A percentile compares a stretch with the other conserved stretches of the same genome.
Evolutionary conservation across 495 filamentous ascomycete genomes (phyloP).

Genomic region (Aspergillus haitiensis): DNA sequence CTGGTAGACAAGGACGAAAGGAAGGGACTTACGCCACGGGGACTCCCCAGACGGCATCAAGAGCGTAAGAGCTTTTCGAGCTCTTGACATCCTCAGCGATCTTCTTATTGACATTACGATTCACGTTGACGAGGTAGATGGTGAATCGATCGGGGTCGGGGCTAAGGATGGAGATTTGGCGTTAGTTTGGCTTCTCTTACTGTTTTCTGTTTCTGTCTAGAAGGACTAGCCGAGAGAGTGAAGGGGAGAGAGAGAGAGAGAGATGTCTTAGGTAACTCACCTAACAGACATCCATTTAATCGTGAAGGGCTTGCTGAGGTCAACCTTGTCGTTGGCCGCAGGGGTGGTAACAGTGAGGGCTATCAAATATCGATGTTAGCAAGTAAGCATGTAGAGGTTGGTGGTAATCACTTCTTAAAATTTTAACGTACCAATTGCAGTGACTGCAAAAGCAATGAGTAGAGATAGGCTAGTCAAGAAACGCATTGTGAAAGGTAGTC

Average conservation of each 20-base stretch:
- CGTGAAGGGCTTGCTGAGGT: conserved; percentile 27
- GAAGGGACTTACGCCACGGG: conserved; percentile 25
- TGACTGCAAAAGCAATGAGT: conserved; percentile 27
- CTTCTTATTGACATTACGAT: conserved; percentile 39
- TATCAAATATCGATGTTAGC: conserved; percentile 12
- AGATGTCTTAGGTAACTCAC: conserved; percentile 9
- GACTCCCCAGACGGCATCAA: conserved; percentile 24
- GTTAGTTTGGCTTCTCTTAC: background rate
- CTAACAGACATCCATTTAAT: conserved; percentile 22
- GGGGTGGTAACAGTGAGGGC: conserved; percentile 26
- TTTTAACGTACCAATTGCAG: conserved; percentile 22
- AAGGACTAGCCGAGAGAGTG: background rate
- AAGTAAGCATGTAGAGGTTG: conserved; percentile 22
- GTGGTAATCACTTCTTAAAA: conserved; percentile 7
- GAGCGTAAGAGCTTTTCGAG: conserved; percentile 23
- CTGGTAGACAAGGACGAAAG: background rate
- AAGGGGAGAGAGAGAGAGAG: background rate
- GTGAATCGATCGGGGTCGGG: conserved; percentile 31
- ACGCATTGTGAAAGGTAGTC: conserved; percentile 25
- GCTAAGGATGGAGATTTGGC: conserved; percentile 11
- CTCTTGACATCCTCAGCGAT: conserved; percentile 32
- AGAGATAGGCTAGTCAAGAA: conserved; percentile 23
- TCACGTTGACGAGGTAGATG: conserved; percentile 32
- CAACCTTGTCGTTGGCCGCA: conserved; percentile 18
- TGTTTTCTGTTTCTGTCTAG: background rate